Evolutionary conservation across 192 early-diverging fungal species (phyloP).

Genomic region (Umbelopsis sp.): DNA sequence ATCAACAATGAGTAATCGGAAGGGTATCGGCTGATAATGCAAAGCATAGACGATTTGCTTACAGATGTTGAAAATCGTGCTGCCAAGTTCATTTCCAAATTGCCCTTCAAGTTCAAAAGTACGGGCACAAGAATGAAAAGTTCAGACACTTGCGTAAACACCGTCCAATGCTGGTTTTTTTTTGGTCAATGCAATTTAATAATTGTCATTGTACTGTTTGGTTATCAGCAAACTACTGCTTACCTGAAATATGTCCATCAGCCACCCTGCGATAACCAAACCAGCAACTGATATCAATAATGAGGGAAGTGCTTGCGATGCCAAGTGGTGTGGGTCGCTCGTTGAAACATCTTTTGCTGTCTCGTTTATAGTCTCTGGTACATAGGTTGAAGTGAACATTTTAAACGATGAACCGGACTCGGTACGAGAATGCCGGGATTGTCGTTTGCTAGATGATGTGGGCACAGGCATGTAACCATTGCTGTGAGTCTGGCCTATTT

Average conservation of each 20-base stretch:
- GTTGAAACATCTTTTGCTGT: not conserved
- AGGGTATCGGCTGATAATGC: not conserved
- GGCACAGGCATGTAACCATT: slow-evolving; percentile 11
- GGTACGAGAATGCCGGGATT: slow-evolving; percentile 19
- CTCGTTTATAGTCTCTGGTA: not conserved
- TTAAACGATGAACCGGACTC: slow-evolving; percentile 17
- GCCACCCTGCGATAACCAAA: slow-evolving; percentile 69
- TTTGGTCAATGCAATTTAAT: slow-evolving; percentile 2
- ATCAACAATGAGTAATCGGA: not conserved
- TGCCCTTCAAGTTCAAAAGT: slow-evolving; percentile 87
- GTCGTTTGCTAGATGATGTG: slow-evolving; percentile 17
- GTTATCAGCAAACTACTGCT: not conserved
- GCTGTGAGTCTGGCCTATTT: slow-evolving; percentile 5
- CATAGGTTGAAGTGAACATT: slow-evolving; percentile 5
- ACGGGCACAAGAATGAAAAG: slow-evolving; percentile 87
- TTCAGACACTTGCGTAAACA: slow-evolving; percentile 69
- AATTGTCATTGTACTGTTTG: not conserved
- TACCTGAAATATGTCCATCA: slow-evolving; percentile 70
- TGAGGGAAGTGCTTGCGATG: slow-evolving; percentile 59
- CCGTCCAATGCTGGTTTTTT: slow-evolving; percentile 58
- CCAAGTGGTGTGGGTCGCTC: slow-evolving; percentile 1
- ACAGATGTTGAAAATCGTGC: slow-evolving; percentile 82
- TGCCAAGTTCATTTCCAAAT: slow-evolving; percentile 89
- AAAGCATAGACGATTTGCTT: not conserved
- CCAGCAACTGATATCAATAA: slow-evolving; percentile 73